Conservation (phyloP, 2,329 filamentous ascomycete species). For the Neoascochyta sp. region DNA sequence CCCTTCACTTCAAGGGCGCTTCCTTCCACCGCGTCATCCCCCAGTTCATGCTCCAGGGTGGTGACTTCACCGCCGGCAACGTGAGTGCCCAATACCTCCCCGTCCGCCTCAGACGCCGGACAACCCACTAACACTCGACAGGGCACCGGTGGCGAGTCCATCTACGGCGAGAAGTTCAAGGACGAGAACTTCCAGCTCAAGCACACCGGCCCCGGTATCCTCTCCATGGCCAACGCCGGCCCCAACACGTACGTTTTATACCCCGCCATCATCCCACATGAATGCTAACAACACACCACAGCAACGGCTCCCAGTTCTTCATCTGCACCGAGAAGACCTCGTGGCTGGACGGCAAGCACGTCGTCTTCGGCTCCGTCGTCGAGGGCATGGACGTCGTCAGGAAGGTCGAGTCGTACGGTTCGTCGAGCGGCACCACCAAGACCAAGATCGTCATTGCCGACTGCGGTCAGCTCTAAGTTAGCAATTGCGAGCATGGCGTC, state of each 20-base stretch:
- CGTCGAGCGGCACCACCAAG: conserved; percentile 17
- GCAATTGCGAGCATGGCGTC: no score
- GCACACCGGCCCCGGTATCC: conserved; percentile 87
- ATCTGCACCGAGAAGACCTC: conserved; percentile 89
- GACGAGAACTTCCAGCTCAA: conserved; percentile 92
- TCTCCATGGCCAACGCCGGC: conserved; percentile 97
- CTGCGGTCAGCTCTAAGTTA: conserved; percentile 21
- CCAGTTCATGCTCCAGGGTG: conserved; percentile 97
- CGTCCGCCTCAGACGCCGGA: neutral
- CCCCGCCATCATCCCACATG: no score
- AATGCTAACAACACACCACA: conserved; percentile 47
- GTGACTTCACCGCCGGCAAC: conserved; percentile 92
- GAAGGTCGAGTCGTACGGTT: conserved; percentile 23
- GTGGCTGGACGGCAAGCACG: conserved; percentile 74
- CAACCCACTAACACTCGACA: conserved; percentile 10
- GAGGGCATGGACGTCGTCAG: conserved; percentile 24
- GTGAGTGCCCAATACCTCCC: conserved; percentile 51
- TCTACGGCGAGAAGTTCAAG: conserved; percentile 94
- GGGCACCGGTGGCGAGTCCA: conserved; percentile 78
- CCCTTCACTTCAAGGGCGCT: conserved; percentile 86
- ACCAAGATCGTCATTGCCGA: conserved; percentile 22
- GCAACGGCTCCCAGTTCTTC: conserved; percentile 98
- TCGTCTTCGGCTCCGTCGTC: conserved; percentile 73
- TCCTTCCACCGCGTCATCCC: conserved; percentile 95
- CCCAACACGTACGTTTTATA: conserved; percentile 44